phyloP scores from a whole-genome alignment of 805 yeast genomes.

The Barnettozyma wickerhamii region DNA sequence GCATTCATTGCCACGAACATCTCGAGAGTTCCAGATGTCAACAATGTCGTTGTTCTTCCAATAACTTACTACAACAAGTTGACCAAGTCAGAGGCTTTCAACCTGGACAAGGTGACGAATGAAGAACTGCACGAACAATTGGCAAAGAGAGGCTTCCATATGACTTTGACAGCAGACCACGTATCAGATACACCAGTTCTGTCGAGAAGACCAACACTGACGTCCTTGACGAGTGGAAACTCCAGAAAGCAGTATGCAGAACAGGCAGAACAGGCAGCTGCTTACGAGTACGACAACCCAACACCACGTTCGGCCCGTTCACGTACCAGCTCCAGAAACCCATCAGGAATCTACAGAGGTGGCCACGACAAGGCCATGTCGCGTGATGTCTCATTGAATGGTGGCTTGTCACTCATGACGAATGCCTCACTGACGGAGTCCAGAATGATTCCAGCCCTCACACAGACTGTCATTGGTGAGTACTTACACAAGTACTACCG shows the following conservation, averaged over 20 bases:
- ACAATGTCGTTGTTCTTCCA: conserved; percentile 60
- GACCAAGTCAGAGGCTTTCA: conserved; percentile 39
- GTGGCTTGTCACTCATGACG: conserved; percentile 42
- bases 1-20: conserved; percentile 61
- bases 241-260: conserved; percentile 27
- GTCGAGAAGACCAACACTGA: conserved; percentile 19
- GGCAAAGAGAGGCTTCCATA: conserved; percentile 43
- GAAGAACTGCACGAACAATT: conserved; percentile 43
- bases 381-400: conserved; percentile 27
- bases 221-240: conserved; percentile 20
- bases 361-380: conserved; percentile 15
- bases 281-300: conserved; percentile 23
- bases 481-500: conserved; percentile 81
- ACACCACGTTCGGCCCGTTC: conserved; percentile 17
- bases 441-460: conserved; percentile 76
- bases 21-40: conserved; percentile 48
- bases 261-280: conserved; percentile 28
- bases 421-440: conserved; percentile 62
- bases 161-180: conserved; percentile 20
- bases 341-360: conserved; percentile 12
- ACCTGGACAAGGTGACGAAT: conserved; percentile 41
- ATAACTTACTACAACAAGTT: conserved; percentile 58
- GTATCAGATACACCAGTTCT: conserved; percentile 11
- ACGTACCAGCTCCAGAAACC: conserved; percentile 15
- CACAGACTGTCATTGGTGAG: conserved; percentile 94